Base-by-base conservation (phyloP, 73 alveolate species). In the Paramecium bursaria region DNA sequence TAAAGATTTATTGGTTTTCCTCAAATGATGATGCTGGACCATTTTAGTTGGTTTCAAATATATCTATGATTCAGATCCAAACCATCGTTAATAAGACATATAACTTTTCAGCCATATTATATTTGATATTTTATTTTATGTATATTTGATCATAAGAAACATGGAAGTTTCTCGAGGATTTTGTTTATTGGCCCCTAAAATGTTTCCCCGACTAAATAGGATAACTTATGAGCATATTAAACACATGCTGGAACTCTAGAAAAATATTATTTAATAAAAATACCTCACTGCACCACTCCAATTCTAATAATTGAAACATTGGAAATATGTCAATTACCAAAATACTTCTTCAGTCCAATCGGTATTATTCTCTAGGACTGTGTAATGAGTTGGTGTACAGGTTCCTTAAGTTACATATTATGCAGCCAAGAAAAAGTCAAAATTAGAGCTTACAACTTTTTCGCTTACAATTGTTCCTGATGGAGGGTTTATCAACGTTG, bases 181-280 rank as follows among this genome's bases (percentile, higher is more conserved):
- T 57, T 13, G 33, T 57, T 48, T 10, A 57, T 21, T 19, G 50
- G 47, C 15, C 50, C 46, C 50, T 49, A 51, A 47, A 75, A 22
- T 15, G 93, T 94, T 48, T 94, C 96, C 46, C 94, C 93, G 47
- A 90, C 87, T 4, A 92, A 55, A 26, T 87, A 74, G 21, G 97
- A 90, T 54, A 87, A 82, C 77, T 92, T 91, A 47, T 92, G 91
- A n/a, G 96, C 94, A 74, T 92, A 92, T 75, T 93, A 75, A 33
- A 92, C 86, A 30, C 96, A 94, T n/a, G 98, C 97, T 15, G 98
- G 99, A 2, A 93, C 91, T 33, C 92, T n/a, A n/a, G n/a, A n/a
- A n/a, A n/a, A n/a, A n/a, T n/a, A n/a, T n/a, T n/a, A n/a, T n/a
- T n/a, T n/a, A n/a, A n/a, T n/a, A n/a, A n/a, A n/a, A n/a, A n/a